Evolutionary conservation across 805 yeast genomes (phyloP).

Genomic region (Candida corydali): DNA sequence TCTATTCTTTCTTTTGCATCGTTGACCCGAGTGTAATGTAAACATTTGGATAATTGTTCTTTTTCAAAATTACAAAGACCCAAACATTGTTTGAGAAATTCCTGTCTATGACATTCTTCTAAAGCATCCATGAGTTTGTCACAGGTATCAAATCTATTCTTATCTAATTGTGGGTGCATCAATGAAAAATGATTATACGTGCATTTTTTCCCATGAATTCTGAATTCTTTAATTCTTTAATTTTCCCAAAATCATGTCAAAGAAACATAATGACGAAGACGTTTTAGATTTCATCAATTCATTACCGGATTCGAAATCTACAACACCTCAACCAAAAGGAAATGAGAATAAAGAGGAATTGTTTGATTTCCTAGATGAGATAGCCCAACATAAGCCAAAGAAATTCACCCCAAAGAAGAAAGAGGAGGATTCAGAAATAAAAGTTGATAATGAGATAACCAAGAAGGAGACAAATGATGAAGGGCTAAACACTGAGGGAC

Average conservation of each 20-base stretch:
- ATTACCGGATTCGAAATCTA: constrained; percentile 56
- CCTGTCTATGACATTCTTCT: constrained; percentile 79
- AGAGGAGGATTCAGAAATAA: not conserved
- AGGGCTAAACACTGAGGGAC: constrained; percentile 13
- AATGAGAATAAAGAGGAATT: constrained; percentile 49
- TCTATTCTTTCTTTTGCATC: constrained; percentile 54
- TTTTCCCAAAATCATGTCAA: constrained; percentile 4
- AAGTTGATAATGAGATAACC: constrained; percentile 7
- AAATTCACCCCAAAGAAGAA: constrained; percentile 31
- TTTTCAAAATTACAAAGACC: constrained; percentile 86
- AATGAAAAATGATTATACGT: too few relatives aligned
- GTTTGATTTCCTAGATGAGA: constrained; percentile 59
- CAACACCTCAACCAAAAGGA: constrained; percentile 25
- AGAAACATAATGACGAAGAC: constrained; percentile 43
- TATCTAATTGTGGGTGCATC: constrained; percentile 48
- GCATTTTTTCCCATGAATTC: not conserved
- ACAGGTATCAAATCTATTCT: constrained; percentile 51
- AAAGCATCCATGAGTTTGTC: constrained; percentile 79
- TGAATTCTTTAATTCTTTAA: not conserved
- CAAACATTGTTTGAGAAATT: constrained; percentile 62
- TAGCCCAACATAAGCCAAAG: constrained; percentile 57
- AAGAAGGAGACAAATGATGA: constrained; percentile 12
- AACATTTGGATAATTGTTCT: constrained; percentile 71
- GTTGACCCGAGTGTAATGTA: constrained; percentile 69
- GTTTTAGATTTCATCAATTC: constrained; percentile 78